Base-by-base conservation (phyloP, 805 yeast species). In the Wickerhamiella parazyma region DNA sequence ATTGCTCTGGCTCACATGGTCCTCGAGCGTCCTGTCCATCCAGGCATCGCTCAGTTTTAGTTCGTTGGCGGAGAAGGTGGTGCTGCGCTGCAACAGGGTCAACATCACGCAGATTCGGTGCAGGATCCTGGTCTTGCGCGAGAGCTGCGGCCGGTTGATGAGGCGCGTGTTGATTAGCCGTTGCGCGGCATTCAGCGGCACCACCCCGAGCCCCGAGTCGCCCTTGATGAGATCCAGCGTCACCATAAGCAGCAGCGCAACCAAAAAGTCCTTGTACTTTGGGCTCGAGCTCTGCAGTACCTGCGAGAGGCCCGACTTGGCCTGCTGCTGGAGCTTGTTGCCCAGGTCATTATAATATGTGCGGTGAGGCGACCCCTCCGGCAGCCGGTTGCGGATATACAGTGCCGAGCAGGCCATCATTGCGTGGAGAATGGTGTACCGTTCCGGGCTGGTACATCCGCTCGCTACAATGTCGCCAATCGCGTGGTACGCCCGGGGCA, bases 141-240 rank as follows among this genome's bases (percentile, higher is more conserved):
- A 77, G 18, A 84, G 60, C 48, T 72, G 73, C 52, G 78, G 73
- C 55, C 85, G 74, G 42, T 66, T 69, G 36, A 65, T 65, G 78
- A 79, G 77, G 54, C 89, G 75, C 51, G 75, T 71, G 26, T 74
- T 72, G 20, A 85, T 78, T 45, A 82, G 78, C 45, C 71, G 72
- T 48, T 83, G 89, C 63, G 94, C 81, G 53, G 85, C 75, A 44
- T 75, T 72, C 43, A 85, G 66, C 61, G 83, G 83, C 46, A 76
- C 71, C 49, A 75, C 76, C 55, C 94, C 83, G 51, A 81, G 91
- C 44, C 80, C 78, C 87, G 82, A 81, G 1, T 89, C 76, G 2
- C 95, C 94, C 84, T 93, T 80, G 12, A 83, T 87, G 41, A 83
- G 78, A 62, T 85, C 94, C 41, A 85, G 81, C 6, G 87, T 77